Conservation (phyloP, 1,284 basidiomycete species). For the Pisolithus thermaeus region DNA sequence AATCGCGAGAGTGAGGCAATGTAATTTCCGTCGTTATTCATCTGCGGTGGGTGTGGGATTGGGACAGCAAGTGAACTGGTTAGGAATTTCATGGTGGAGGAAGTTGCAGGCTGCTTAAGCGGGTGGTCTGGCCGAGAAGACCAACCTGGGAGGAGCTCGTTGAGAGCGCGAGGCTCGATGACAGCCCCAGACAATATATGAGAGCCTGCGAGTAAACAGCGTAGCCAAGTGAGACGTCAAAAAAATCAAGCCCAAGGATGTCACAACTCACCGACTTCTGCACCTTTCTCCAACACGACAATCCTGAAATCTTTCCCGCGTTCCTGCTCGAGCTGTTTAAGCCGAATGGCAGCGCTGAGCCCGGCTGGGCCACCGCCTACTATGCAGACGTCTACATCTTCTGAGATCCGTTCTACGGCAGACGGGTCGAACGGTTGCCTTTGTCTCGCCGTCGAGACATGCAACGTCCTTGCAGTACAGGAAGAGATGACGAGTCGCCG, state of each 20-base stretch:
- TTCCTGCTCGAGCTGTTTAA: constrained; percentile 90
- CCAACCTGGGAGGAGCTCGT: constrained; percentile 93
- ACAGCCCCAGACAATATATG: constrained; percentile 97
- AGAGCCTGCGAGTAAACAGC: constrained; percentile 53
- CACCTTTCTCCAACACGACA: constrained; percentile 93
- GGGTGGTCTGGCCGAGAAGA: constrained; percentile 49
- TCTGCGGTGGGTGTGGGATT: constrained; percentile 95
- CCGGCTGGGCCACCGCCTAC: constrained; percentile 96
- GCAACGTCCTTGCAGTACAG: constrained; percentile 19
- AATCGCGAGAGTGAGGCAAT: constrained; percentile 88
- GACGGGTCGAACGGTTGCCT: constrained; percentile 43
- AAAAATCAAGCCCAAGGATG: background rate
- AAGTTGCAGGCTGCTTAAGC: constrained; percentile 76
- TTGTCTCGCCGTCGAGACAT: constrained; percentile 23
- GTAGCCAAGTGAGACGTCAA: background rate
- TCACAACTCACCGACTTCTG: constrained; percentile 73
- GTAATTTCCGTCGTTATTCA: constrained; percentile 94
- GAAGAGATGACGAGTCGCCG: constrained; percentile 2
- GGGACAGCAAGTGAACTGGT: constrained; percentile 72
- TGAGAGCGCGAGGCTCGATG: constrained; percentile 86
- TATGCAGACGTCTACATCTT: constrained; percentile 95
- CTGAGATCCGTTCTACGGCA: constrained; percentile 68
- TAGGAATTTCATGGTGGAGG: constrained; percentile 85
- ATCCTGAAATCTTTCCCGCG: constrained; percentile 81
- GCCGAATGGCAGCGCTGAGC: constrained; percentile 90